A percentile compares a stretch with the other conserved stretches of the same genome.
Conservation (phyloP, 225 moss, liverwort and hornwort genomes). For the Marchantia polymorpha region DNA sequence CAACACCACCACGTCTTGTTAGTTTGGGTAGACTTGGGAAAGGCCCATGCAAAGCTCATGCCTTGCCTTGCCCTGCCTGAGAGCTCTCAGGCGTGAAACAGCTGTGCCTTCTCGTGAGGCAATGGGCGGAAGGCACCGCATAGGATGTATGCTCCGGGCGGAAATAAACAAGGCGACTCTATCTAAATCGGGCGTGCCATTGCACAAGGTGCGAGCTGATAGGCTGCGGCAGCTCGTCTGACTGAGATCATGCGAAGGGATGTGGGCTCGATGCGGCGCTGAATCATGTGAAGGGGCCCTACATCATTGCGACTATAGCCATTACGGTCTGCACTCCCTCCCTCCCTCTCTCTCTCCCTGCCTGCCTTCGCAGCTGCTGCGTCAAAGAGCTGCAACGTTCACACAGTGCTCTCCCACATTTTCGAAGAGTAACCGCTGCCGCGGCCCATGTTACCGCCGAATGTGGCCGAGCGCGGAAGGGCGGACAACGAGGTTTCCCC, state of each 20-base stretch:
- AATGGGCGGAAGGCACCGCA: too few species aligned
- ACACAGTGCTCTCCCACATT: neutral
- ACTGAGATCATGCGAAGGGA: neutral
- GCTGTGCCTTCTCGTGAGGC: neutral
- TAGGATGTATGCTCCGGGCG: neutral
- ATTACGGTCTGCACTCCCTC: neutral
- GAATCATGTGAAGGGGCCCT: neutral
- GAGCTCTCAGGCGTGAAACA: neutral
- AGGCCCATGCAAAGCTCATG: neutral
- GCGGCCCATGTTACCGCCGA: neutral
- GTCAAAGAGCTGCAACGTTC: neutral
- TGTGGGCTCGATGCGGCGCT: neutral
- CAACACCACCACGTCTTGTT: neutral
- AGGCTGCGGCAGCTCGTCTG: neutral
- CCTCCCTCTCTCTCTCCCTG: too few species aligned
- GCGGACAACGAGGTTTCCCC: neutral
- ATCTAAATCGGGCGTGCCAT: neutral
- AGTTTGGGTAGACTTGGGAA: neutral
- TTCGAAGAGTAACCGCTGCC: neutral
- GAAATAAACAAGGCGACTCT: neutral
- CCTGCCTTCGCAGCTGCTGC: neutral
- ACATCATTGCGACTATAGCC: neutral
- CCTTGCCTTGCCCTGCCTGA: neutral
- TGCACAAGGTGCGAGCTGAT: neutral
- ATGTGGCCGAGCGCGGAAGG: neutral